Evolutionary conservation across 1,139 yeast species (phyloP).

Genomic region (Pichia sp.): DNA sequence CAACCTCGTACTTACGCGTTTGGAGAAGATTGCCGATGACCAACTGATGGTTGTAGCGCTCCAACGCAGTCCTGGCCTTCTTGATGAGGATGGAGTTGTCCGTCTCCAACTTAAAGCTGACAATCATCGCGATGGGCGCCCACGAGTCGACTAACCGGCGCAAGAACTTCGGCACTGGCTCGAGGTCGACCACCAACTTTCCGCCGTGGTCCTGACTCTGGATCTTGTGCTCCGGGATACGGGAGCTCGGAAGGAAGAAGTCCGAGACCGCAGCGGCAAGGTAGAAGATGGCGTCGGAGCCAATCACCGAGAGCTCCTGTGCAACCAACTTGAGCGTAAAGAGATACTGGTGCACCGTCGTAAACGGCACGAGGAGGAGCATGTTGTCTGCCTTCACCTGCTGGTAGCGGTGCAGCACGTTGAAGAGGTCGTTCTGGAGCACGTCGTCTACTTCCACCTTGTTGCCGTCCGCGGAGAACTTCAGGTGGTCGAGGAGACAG

Average conservation of each 20-base stretch:
- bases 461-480: constrained; percentile 40
- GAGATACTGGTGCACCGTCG: constrained; percentile 91
- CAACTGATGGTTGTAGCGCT: constrained; percentile 83
- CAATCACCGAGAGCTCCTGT: constrained; percentile 50
- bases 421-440: constrained; percentile 59
- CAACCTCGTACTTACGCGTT: constrained; percentile 82
- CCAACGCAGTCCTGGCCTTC: constrained; percentile 76
- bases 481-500: constrained; percentile 82
- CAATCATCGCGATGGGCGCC: constrained; percentile 95
- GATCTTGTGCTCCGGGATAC: constrained; percentile 89
- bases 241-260: constrained; percentile 81
- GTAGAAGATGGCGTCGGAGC: constrained; percentile 64
- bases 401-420: constrained; percentile 63
- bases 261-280: constrained; percentile 98
- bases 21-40: constrained; percentile 93
- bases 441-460: constrained; percentile 56
- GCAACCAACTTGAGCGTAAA: constrained; percentile 76
- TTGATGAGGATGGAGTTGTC: constrained; percentile 64
- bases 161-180: constrained; percentile 93
- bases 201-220: constrained; percentile 74
- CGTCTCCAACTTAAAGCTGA: constrained; percentile 92
- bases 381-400: constrained; percentile 55
- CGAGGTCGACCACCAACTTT: constrained; percentile 75
- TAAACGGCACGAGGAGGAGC: constrained; percentile 75
- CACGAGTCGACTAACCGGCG: constrained; percentile 84